These are phyloP conservation scores for Hymenoscyphus linearis DNA, from an alignment of 2,329 filamentous ascomycete genomes.

Conservation along the genomic window DNA sequence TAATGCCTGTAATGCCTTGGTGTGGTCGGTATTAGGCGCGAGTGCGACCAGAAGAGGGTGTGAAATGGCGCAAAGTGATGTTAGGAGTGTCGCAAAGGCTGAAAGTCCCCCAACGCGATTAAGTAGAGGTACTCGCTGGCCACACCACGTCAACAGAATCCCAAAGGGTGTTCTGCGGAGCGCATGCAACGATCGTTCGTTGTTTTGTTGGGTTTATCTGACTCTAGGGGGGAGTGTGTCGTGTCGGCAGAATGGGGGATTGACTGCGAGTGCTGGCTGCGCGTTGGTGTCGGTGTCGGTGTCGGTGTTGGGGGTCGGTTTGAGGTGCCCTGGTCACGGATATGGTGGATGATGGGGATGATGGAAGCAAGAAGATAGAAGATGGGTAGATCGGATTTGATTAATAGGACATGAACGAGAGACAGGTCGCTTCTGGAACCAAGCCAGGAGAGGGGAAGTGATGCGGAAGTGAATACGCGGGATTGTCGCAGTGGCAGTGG, in stretches of 20 bases:
- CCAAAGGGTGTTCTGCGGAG: conserved; percentile 8
- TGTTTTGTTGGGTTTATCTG: not conserved
- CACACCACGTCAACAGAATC: conserved; percentile 8
- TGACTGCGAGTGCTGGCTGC: conserved; percentile 1
- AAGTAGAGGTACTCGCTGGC: conserved; percentile 11
- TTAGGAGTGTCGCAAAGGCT: conserved; percentile 22
- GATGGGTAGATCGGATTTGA: not conserved
- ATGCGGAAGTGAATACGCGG: not conserved
- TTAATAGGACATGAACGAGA: conserved; percentile 21
- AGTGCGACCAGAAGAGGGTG: conserved; percentile 19
- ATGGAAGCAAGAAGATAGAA: conserved; percentile 16
- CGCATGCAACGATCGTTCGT: conserved; percentile 10
- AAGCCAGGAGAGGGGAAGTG: conserved; percentile 2
- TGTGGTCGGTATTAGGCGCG: conserved; percentile 2
- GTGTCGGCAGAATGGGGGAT: conserved; percentile 6
- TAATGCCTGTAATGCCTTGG: conserved; percentile 5
- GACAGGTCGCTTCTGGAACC: conserved; percentile 14
- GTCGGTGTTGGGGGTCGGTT: conserved; percentile 10
- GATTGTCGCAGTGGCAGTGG: not conserved
- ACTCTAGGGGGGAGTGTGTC: not conserved
- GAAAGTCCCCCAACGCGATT: not conserved
- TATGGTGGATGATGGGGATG: conserved; percentile 12
- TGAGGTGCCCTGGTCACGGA: conserved; percentile 11
- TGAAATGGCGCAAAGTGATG: conserved; percentile 17
- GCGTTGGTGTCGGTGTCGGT: conserved; percentile 10